Percentiles rank a stretch among this genome's conserved stretches.
These are phyloP conservation scores for Athelia sp. DNA, from an alignment of 1,284 basidiomycete genomes.

Conservation along the genomic window DNA sequence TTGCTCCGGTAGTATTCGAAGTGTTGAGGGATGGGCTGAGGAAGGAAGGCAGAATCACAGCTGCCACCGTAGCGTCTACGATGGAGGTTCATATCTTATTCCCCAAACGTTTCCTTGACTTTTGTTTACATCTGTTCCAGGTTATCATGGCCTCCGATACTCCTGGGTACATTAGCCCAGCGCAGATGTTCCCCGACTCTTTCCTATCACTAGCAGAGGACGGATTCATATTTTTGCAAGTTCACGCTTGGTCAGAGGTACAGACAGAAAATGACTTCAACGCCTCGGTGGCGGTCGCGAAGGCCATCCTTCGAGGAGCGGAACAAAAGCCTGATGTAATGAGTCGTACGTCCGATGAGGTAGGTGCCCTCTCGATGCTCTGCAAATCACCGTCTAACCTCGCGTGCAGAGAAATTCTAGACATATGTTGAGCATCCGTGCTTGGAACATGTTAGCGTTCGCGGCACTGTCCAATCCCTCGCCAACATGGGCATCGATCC, in stretches of 20 bases:
- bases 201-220: conserved; percentile 42
- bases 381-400: conserved; percentile 7
- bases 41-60: conserved; percentile 45
- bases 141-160: conserved; percentile 25
- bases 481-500: conserved; percentile 30
- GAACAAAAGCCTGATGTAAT: conserved; percentile 30
- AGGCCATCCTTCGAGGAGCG: conserved; percentile 44
- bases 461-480: conserved; percentile 42
- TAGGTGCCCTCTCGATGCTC: conserved; percentile 9
- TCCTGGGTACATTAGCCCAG: conserved; percentile 15
- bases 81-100: conserved; percentile 38
- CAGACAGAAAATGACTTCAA: conserved; percentile 46
- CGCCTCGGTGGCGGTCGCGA: conserved; percentile 46
- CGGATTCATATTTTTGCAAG: conserved; percentile 47
- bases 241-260: conserved; percentile 38
- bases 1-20: conserved; percentile 49
- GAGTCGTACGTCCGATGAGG: conserved; percentile 31
- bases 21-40: conserved; percentile 48
- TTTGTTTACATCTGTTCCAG: conserved; percentile 15
- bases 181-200: conserved; percentile 17
- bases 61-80: conserved; percentile 43
- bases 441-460: conserved; percentile 61
- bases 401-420: conserved; percentile 31
- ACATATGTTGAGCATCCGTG: conserved; percentile 37
- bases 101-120: not conserved